phyloP scores from a whole-genome alignment of 352 stramenopile genomes.

The Phytophthora kernoviae region DNA sequence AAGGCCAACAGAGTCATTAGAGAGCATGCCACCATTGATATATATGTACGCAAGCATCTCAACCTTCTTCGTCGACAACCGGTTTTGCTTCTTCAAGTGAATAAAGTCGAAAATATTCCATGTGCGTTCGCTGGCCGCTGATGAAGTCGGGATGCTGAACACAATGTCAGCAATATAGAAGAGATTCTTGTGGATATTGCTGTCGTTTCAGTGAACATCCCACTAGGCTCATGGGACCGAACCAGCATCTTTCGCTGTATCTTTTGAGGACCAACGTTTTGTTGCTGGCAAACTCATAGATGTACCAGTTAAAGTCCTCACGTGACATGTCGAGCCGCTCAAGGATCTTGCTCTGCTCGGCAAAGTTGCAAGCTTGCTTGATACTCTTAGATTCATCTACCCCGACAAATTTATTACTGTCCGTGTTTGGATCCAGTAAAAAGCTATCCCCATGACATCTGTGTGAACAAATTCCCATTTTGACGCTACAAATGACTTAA shows the following conservation, averaged over 20 bases:
- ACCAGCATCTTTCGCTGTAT: not conserved
- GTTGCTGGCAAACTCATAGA: not conserved
- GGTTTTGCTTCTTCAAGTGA: conserved; percentile 3
- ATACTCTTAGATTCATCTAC: not conserved
- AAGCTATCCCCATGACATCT: conserved; percentile 12
- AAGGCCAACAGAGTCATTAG: not conserved
- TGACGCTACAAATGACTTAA: too few species aligned
- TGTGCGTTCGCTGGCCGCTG: conserved; percentile 1
- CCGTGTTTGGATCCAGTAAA: conserved; percentile 11
- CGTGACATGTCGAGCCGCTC: not conserved
- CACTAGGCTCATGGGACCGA: not conserved
- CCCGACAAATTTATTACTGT: not conserved
- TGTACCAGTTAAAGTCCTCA: not conserved
- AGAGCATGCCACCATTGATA: not conserved
- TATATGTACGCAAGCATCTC: conserved; percentile 9
- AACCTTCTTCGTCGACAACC: not conserved
- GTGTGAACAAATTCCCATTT: conserved; percentile 17
- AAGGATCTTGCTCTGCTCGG: not conserved
- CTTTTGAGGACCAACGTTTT: not conserved
- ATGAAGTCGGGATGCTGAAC: conserved; percentile 7
- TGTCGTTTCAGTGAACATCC: not conserved
- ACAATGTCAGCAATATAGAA: conserved; percentile 2
- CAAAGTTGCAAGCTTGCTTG: not conserved
- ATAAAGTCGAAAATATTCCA: conserved; percentile 7
- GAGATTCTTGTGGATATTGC: not conserved